Base-by-base conservation (phyloP, 352 stramenopile genomes). In the Phytopythium aichiense region DNA sequence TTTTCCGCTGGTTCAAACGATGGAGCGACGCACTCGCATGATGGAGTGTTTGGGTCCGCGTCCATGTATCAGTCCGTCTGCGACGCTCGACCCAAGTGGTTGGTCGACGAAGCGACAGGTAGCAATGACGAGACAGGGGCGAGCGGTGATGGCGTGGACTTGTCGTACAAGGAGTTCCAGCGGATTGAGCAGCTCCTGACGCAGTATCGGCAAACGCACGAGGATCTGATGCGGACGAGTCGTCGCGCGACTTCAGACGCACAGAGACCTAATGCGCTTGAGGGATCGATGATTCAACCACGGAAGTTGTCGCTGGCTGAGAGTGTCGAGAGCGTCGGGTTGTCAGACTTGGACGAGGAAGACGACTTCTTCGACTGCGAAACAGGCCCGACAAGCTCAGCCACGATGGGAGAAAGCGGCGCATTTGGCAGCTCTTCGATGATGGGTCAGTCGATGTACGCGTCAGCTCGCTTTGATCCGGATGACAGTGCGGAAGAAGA, bases 331-430 rank as follows among this genome's bases (percentile, higher is more conserved):
- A 93, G 82, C 42, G 76, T 81, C 42, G 87, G 86, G 7, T 64
- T 96, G 15, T 96, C 86, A 2, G 87, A 96, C 56, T 58, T 96
- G 42, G 87, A 96, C 45, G 81, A 91, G 20, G 87, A 95, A 23
- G 82, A 91, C 16, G 79, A 82, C 46, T 92, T 94, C 65, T 95
- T 93, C 33, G 87, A 95, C 35, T 91, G 80, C 50, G 81, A 92
- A 37, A 75, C 82, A n/a, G 83, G 80, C 15, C 61, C 79, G 2
- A 62, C 67, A 20, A 65, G 67, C 23, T 66, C 81, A 56, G 71
- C 88, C 52, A 48, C 65, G 73, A 48, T 69, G 58, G 42, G 73
- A 54, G 18, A 69, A 68, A 54, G 60, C 54, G 45, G 70, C 52
- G 48, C 28, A 11, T 66, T 79, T 68, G 58, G 69, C 42, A 70